These are phyloP conservation scores for Exophiala oligosperma DNA, from an alignment of 2,329 filamentous ascomycete genomes.

Conservation along the genomic window DNA sequence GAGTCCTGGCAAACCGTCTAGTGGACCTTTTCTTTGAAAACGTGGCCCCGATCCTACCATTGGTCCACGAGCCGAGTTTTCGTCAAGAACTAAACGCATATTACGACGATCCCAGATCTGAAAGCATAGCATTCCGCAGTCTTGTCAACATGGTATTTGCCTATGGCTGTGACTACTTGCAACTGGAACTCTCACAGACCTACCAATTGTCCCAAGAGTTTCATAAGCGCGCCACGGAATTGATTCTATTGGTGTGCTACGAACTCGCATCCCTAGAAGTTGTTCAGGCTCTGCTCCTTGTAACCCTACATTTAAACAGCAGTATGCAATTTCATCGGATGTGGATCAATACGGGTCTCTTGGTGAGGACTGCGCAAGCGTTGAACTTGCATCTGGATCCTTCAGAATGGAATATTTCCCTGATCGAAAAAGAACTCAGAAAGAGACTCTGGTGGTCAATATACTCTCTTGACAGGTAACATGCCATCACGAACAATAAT, in stretches of 20 bases:
- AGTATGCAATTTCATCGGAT: constrained; percentile 8
- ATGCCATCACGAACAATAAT: not conserved
- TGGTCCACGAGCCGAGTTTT: constrained; percentile 2
- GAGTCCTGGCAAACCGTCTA: not conserved
- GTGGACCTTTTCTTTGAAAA: constrained; percentile 4
- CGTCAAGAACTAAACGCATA: constrained; percentile 1
- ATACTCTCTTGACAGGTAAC: constrained; percentile 1
- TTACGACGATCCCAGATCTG: not conserved
- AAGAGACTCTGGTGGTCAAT: constrained; percentile 5
- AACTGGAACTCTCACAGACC: not conserved
- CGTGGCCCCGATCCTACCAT: not conserved
- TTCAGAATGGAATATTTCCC: constrained; percentile 1
- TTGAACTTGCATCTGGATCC: constrained; percentile 6
- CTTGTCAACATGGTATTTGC: constrained; percentile 3
- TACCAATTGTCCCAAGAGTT: constrained; percentile 5
- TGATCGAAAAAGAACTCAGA: constrained; percentile 5
- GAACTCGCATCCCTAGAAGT: constrained; percentile 4
- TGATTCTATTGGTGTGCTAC: constrained; percentile 7
- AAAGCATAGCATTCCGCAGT: constrained; percentile 2
- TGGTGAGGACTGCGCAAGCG: constrained; percentile 3
- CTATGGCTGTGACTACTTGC: constrained; percentile 2
- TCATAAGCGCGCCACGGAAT: constrained; percentile 1
- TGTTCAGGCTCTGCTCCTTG: constrained; percentile 4
- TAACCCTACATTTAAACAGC: constrained; percentile 6
- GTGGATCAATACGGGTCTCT: constrained; percentile 5